Evolutionary conservation across 768 basidiomycete species (phyloP).

Genomic region (Psilocybe cubensis): DNA sequence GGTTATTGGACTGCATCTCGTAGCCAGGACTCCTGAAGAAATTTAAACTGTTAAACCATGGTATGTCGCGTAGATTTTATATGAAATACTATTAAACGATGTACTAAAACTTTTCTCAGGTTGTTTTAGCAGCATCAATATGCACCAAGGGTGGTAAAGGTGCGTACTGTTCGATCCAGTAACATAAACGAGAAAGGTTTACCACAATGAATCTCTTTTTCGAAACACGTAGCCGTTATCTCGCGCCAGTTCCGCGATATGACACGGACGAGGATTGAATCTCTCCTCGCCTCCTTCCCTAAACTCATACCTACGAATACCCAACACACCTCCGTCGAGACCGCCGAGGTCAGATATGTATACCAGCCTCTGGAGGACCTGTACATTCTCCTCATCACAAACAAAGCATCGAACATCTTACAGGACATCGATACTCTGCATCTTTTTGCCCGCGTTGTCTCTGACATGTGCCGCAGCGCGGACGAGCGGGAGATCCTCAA

Average conservation of each 20-base stretch:
- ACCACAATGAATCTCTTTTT: neutral
- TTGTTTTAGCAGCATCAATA: constrained; percentile 93
- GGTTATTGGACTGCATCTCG: neutral
- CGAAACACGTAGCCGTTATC: constrained; percentile 79
- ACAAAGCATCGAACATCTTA: constrained; percentile 98
- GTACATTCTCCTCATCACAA: constrained; percentile 96
- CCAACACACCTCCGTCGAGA: constrained; percentile 97
- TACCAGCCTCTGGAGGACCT: constrained; percentile 97
- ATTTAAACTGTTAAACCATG: constrained; percentile 7
- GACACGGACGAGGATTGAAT: constrained; percentile 90
- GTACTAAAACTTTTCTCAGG: constrained; percentile 49
- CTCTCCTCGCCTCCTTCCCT: constrained; percentile 94
- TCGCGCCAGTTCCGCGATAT: constrained; percentile 97
- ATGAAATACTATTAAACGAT: neutral
- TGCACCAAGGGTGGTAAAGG: constrained; percentile 95
- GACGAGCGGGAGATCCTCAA: constrained; percentile 90
- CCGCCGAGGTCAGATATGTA: constrained; percentile 92
- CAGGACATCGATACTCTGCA: constrained; percentile 98
- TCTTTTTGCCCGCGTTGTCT: constrained; percentile 91
- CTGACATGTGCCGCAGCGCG: constrained; percentile 84
- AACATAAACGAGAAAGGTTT: neutral
- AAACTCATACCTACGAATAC: constrained; percentile 95
- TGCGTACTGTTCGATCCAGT: constrained; percentile 35
- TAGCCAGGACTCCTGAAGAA: neutral
- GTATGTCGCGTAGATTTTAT: neutral